Evolutionary conservation across 2,329 filamentous ascomycete species (phyloP), one percentile per base, ranked within the genome.

Genomic region (Triangularia setosa): DNA sequence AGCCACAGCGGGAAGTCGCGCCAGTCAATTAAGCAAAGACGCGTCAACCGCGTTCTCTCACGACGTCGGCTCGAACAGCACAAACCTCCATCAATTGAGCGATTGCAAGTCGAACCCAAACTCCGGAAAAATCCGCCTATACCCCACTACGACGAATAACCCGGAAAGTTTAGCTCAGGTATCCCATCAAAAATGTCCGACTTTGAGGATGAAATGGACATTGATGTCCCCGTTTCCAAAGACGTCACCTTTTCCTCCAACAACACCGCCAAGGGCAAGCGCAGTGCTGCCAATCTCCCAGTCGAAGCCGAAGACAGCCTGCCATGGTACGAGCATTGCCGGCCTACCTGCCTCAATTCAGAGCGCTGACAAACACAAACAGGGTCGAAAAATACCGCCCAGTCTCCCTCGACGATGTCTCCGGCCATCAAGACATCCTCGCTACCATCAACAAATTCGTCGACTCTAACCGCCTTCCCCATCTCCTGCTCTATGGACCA

Each of bases 381-480:
- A 93, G 91, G 93, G 93, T 99, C 8, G 95, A 99, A 75, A 99
- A 99, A 74, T 99, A 98, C 79, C 87, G 95, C 61, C 95, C 95
- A 18, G 88, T 89, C 67, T 92, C 91, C 1, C 86, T 99, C 55
- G 87, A 90, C 70, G 95, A 99, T 77, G 95, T 99, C 64, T 96
- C 93, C 2, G 95, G 95, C 21, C 95, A 99, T 77, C 91, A 97
- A 75, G 95, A 99, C 78, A 98, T 99, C 73, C 87, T 99, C 68
- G 89, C 93, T 4, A 99, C 95, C 1, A 96, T 99, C 80, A 97
- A 97, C 83, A 95, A 93, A 76, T 99, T 99, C 73, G 87, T 99
- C 74, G 93, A 98, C 75, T 86, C 91, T 64, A 98, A 99, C 79
- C 87, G 93, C 70, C 84, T 99, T 61, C 95, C 95, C 7, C 95